Evolutionary conservation across 2,329 filamentous ascomycete species (phyloP), one percentile per base, ranked within the genome.

Genomic region (Chrysosporium queenslandicum): DNA sequence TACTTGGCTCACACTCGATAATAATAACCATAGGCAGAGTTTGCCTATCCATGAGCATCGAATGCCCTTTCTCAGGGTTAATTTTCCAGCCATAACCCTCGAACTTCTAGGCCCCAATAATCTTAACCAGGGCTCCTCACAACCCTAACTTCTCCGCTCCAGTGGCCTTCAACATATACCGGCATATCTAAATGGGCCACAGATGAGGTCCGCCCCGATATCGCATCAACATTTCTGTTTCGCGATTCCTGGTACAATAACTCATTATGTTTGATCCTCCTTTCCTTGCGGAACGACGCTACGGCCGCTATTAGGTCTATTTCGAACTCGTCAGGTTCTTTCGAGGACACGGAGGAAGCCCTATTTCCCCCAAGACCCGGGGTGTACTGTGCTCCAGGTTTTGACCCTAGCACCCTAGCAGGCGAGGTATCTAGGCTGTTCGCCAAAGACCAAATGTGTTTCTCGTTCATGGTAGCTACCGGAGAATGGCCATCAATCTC

Each of bases 81-180:
- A 4, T 9, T 29, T 9, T 29, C 27, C 27, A 29, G 27, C 9
- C 27, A 29, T 29, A 29, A 29, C 4, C 27, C 9, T 9, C 27
- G 5, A 29, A 29, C 27, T 5, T 46, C 27, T 9, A 36, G 21
- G 3, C 34, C 12, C 21, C 23, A 12, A 1, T 39, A 1, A 42
- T 34, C 20, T 23, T 23, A 40, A 12, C 8, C 21, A 30, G 25
- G 11, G 12, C 29, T 40, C 36, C 32, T 45, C n/a, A 82, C 67
- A 27, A 82, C 71, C 50, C 77, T 77, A 21, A 83, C 73, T 30
- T 78, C 70, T 4, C 80, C 80, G 27, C 75, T 72, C 80, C 80
- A 83, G 56, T 78, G 73, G 0, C 79, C 79, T 52, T 79, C 76
- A 0, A 80, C 71, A 56, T 67, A 69, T n/a, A 6, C 63, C 55